Conservation (phyloP, 768 basidiomycete genomes). For the Brasilioporus rufonigricans region DNA sequence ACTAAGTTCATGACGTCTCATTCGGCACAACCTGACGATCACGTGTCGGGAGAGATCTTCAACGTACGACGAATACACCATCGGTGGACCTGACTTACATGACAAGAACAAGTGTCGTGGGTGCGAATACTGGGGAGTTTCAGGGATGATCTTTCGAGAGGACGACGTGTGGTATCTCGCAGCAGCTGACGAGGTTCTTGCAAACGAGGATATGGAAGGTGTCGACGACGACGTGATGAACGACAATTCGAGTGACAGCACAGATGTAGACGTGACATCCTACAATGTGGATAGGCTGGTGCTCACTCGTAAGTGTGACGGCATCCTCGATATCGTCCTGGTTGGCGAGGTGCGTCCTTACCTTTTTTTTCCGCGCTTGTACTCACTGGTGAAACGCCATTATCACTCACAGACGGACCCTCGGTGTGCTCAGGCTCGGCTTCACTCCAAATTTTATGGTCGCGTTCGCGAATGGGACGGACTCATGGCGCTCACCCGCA, state of each 20-base stretch:
- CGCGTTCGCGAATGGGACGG: conserved; percentile 61
- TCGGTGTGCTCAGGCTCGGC: conserved; percentile 47
- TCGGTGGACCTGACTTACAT: conserved; percentile 41
- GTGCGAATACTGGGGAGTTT: conserved; percentile 26
- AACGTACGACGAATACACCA: conserved; percentile 43
- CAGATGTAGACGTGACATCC: conserved; percentile 26
- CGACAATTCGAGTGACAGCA: conserved; percentile 27
- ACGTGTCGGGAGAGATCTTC: conserved; percentile 24
- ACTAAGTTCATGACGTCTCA: background rate
- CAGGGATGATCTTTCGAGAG: conserved; percentile 29
- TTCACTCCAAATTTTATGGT: conserved; percentile 47
- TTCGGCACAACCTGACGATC: conserved; percentile 22
- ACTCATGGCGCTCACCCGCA: conserved; percentile 50
- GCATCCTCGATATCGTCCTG: conserved; percentile 59
- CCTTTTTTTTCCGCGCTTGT: background rate
- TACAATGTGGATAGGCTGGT: conserved; percentile 21
- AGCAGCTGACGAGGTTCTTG: conserved; percentile 4
- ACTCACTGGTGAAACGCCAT: background rate
- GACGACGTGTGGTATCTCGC: conserved; percentile 27
- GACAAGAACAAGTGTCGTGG: conserved; percentile 38
- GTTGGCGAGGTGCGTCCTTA: conserved; percentile 49
- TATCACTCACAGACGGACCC: conserved; percentile 42
- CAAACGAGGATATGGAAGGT: conserved; percentile 17
- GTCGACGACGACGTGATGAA: conserved; percentile 29
- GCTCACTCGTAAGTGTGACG: conserved; percentile 41